These are phyloP conservation scores for Diaporthe velutina DNA, from an alignment of 2,329 filamentous ascomycete species.

Conservation along the genomic window DNA sequence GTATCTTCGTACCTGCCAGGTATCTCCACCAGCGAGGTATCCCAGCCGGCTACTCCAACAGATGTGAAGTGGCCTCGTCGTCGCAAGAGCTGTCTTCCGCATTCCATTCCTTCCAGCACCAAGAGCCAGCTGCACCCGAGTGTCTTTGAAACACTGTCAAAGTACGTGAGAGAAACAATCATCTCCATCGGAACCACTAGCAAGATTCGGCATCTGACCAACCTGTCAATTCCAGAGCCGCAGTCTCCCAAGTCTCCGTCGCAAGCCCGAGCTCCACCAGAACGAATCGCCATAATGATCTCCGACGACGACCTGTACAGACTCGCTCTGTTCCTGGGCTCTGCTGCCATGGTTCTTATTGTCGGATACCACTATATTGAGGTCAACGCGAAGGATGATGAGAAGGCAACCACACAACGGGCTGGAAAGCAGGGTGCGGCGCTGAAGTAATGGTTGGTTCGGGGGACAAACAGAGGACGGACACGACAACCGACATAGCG, in stretches of 20 bases:
- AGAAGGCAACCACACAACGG: constrained; percentile 46
- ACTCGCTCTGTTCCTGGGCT: constrained; percentile 93
- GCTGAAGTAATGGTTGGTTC: constrained; percentile 29
- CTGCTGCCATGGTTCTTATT: constrained; percentile 89
- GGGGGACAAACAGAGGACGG: neutral
- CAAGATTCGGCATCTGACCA: neutral
- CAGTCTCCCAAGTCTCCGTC: neutral
- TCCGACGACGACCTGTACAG: constrained; percentile 92
- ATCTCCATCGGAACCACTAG: neutral
- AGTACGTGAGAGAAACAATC: neutral
- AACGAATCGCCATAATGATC: constrained; percentile 78
- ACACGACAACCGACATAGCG: neutral
- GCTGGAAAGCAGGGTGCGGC: constrained; percentile 35
- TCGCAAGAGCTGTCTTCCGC: constrained; percentile 3
- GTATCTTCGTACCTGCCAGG: neutral
- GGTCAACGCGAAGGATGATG: constrained; percentile 76
- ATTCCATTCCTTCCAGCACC: constrained; percentile 19
- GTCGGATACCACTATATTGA: constrained; percentile 97
- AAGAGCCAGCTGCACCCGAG: neutral
- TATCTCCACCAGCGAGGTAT: neutral
- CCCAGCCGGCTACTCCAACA: constrained; percentile 32
- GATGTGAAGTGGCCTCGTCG: constrained; percentile 31
- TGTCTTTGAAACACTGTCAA: neutral
- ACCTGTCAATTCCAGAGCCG: constrained; percentile 20
- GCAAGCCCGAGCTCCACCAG: neutral